Percentiles rank a stretch among this genome's conserved stretches.
These are phyloP conservation scores for Plasmodium vivax DNA, from an alignment of 169 alveolate species.

Conservation along the genomic window DNA sequence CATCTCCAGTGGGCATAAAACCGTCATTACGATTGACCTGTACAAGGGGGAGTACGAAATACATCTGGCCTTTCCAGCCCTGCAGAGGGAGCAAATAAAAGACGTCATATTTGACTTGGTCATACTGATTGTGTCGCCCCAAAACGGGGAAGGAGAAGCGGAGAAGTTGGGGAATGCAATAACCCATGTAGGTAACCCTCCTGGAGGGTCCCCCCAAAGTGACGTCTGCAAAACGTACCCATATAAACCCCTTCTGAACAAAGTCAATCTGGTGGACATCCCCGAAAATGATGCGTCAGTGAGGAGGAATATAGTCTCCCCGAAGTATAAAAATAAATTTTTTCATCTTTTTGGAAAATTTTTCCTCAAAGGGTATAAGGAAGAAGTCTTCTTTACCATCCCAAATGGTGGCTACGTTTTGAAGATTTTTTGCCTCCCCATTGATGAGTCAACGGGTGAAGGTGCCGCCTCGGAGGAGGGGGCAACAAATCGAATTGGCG, in stretches of 20 bases:
- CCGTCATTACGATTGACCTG: background rate
- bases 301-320: background rate
- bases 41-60: conserved; percentile 35
- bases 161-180: background rate
- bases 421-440: conserved; percentile 16
- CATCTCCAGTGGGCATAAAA: conserved; percentile 11
- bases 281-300: background rate
- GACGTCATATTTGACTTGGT: conserved; percentile 29
- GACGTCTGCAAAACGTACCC: background rate
- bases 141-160: background rate
- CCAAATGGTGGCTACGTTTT: background rate
- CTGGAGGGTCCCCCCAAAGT: background rate
- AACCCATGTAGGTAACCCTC: background rate
- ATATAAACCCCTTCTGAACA: conserved; percentile 25
- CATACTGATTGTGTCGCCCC: background rate
- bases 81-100: background rate
- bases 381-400: conserved; percentile 44
- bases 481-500: background rate
- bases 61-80: background rate
- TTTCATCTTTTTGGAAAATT: conserved; percentile 35
- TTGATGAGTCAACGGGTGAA: conserved; percentile 3
- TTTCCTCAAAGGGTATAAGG: background rate
- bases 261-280: conserved; percentile 11
- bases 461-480: background rate
- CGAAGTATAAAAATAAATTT: conserved; percentile 16